Evolutionary conservation across 2,329 filamentous ascomycete species (phyloP), one percentile per base, ranked within the genome.

Genomic region (Fusarium coicis): DNA sequence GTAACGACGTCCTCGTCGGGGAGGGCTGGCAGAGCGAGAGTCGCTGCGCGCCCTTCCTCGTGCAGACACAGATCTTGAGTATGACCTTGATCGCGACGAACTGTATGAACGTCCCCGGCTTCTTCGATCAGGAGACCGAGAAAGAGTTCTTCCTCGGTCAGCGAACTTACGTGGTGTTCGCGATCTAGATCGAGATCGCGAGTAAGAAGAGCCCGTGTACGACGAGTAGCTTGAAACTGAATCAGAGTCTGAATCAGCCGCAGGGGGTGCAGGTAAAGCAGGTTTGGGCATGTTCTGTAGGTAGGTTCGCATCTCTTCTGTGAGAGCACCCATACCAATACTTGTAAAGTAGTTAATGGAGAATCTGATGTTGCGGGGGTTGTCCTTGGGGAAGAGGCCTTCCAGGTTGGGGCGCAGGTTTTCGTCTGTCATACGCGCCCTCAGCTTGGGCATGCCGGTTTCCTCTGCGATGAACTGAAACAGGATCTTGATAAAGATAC

Each of bases 341-440:
- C 95, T 96, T 15, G 96, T 99, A 82, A 99, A 98, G 87, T 98
- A 99, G 84, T 99, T 99, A 91, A 99, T 97, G 56, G 95, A 94
- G 86, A 99, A 99, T 60, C 96, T 91, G 43, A 95, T 95, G 83
- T 98, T 96, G 79, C 93, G 92, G 30, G 95, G 90, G 78, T 95
- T 94, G 81, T 98, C 95, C 68, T 87, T 92, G 1, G 96, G 96
- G 87, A 99, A 98, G 47, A 99, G 85, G 36, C 96, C 96, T 43
- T 92, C 90, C 66, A 98, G 90, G 80, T 90, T 93, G 55, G 94
- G 90, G 68, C 92, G 91, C 43, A 98, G 86, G 55, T 90, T 88
- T 47, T 96, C 93, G 75, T 97, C 95, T 74, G 88, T 90, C 83
- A 98, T 88, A 23, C 93, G 90, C 50, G 91, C 89, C 75, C 93